phyloP scores from a whole-genome alignment of 805 yeast genomes.

The Millerago galiae region DNA sequence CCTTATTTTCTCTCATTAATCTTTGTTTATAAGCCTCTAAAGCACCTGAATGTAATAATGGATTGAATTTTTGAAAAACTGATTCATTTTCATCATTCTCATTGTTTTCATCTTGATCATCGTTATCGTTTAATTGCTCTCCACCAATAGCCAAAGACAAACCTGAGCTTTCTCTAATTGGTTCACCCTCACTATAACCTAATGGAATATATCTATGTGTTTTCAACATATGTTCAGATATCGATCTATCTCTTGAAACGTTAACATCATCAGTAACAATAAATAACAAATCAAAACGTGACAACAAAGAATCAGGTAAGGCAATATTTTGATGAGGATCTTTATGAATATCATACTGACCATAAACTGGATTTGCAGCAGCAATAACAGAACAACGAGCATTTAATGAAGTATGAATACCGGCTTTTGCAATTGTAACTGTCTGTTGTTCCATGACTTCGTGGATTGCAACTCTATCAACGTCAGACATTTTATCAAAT shows the following conservation, averaged over 20 bases:
- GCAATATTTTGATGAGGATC: conserved; percentile 97
- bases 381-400: conserved; percentile 97
- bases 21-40: conserved; percentile 30
- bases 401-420: conserved; percentile 91
- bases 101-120: conserved; percentile 42
- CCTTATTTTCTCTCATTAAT: conserved; percentile 14
- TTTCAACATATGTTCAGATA: conserved; percentile 90
- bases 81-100: conserved; percentile 32
- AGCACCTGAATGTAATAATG: conserved; percentile 78
- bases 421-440: conserved; percentile 96
- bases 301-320: conserved; percentile 88
- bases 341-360: conserved; percentile 92
- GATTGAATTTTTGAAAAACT: conserved; percentile 80
- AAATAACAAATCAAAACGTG: conserved; percentile 93
- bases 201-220: conserved; percentile 88
- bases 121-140: conserved; percentile 42
- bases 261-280: conserved; percentile 95
- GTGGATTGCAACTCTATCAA: conserved; percentile 95
- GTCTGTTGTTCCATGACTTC: conserved; percentile 99
- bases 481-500: conserved; percentile 96
- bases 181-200: conserved; percentile 89
- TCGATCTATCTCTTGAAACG: conserved; percentile 74
- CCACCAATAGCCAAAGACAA: conserved; percentile 81
- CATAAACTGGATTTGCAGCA: conserved; percentile 96
- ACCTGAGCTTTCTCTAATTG: conserved; percentile 70